Evolutionary conservation across 139 green algal genomes (phyloP), one percentile per base, ranked within the genome.

Genomic region (Trebouxia sp.): DNA sequence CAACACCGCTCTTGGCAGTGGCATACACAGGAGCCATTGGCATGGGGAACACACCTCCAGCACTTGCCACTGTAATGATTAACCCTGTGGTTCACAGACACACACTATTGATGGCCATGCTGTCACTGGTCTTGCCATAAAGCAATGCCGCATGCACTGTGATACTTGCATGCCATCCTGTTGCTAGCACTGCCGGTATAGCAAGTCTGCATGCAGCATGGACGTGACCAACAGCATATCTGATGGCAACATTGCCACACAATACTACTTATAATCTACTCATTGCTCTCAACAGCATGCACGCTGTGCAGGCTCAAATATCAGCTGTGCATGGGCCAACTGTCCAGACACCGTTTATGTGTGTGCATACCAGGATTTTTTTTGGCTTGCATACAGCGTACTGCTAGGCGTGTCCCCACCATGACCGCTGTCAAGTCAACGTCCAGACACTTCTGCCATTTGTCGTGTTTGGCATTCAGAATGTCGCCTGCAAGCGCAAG

Each of bases 31-130:
- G 92, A 1, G 88, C 87, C 9, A 82, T 78, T 1, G 91, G 86
- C 87, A 95, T 92, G n/a, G 92, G 89, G 75, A 90, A 97, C 6
- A 96, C 28, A 5, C 88, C 93, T 35, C 86, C 92, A 15, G 93
- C 92, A 28, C 87, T 93, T 1, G 93, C 91, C 1, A 92, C 83
- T 0, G 85, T 37, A 39, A 97, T 75, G 80, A 97, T 93, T 30
- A 83, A 58, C 5, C 76, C 78, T 84, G 81, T n/a, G n/a, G n/a
- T n/a, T n/a, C n/a, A n/a, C n/a, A n/a, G n/a, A n/a, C n/a, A n/a
- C 86, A 80, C 24, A 45, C 5, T 3, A 30, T 14, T n/a, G 3
- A 67, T 5, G 56, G n/a, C 56, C 15, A 11, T 38, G 7, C 56
- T 38, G 26, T 26, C 28, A 67, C 26, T 17, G n/a, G 4, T 67